Evolutionary conservation across 148 eudicot genomes (phyloP).

Genomic region (Persicaria maculosa): DNA sequence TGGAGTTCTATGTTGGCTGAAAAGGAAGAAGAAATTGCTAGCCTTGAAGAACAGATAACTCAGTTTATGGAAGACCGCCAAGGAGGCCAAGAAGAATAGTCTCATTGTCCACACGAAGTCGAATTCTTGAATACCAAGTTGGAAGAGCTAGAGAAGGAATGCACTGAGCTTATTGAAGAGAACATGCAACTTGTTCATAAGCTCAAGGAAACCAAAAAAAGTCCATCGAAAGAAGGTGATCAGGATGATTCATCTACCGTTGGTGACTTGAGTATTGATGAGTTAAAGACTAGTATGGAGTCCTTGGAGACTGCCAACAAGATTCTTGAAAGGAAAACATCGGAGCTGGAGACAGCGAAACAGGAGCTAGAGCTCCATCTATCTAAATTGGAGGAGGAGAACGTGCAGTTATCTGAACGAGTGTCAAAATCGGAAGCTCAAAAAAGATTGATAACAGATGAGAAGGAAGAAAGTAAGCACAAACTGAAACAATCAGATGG

Average conservation of each 20-base stretch:
- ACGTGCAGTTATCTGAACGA: slow-evolving; percentile 37
- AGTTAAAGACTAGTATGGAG: slow-evolving; percentile 24
- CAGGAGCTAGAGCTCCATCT: slow-evolving; percentile 39
- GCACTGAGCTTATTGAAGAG: slow-evolving; percentile 71
- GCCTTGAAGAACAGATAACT: slow-evolving; percentile 37
- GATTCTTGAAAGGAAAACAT: slow-evolving; percentile 34
- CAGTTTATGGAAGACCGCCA: slow-evolving; percentile 20
- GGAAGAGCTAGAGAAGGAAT: slow-evolving; percentile 63
- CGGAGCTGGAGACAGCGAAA: slow-evolving; percentile 45
- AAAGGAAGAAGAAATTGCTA: slow-evolving; percentile 56
- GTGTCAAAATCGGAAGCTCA: slow-evolving; percentile 54
- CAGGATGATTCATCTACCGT: slow-evolving; percentile 24
- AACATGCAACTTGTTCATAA: slow-evolving; percentile 61
- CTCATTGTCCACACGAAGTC: slow-evolving; percentile 34
- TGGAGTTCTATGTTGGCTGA: slow-evolving; percentile 37
- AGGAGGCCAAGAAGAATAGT: slow-evolving; percentile 16
- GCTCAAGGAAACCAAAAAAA: slow-evolving; percentile 48
- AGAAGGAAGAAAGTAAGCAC: slow-evolving; percentile 37
- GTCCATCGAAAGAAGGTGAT: slow-evolving; percentile 17
- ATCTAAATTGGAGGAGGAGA: slow-evolving; percentile 47
- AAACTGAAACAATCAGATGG: slow-evolving; percentile 44
- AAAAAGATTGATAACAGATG: slow-evolving; percentile 35
- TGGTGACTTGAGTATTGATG: slow-evolving; percentile 12
- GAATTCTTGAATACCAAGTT: slow-evolving; percentile 46
- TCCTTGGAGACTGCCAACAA: slow-evolving; percentile 42